Base-by-base conservation (phyloP, 331 rosid species). In the Telfairia occidentalis region DNA sequence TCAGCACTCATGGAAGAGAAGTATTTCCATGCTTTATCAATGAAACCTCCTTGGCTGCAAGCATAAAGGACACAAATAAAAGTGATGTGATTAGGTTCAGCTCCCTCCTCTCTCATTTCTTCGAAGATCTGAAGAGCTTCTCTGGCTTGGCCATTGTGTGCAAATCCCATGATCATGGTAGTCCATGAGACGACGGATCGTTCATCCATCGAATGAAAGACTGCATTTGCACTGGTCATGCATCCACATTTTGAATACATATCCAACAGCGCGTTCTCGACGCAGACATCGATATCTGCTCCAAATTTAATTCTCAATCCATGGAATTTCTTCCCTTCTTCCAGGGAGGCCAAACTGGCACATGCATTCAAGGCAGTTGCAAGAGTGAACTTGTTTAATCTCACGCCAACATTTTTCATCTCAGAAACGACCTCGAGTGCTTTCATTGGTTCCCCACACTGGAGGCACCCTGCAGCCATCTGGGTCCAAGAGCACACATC, bases 191-290 rank as follows among this genome's bases (percentile, higher is more conserved):
- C 77, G 12, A 90, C 87, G 43, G 97, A 81, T 55, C 61, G 83
- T 59, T 83, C 85, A 45, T 67, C 79, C 90, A 89, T 91, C 0
- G 81, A 82, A 59, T 15, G 55, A 73, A 91, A 91, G 53, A 82
- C 40, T 53, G 29, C 54, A 82, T 82, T 52, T 49, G 87, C 85
- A 54, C 87, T 76, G 57, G 60, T 79, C 94, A 90, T 60, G 65
- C 89, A 88, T 50, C 93, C 93, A 81, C 92, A 84, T 83, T 90
- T 90, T 77, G 88, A 90, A 81, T 90, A 90, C 96, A 90, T 88
- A 82, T 90, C 96, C 30, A 89, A 85, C 69, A 89, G 78, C 34
- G 97, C 92, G 46, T 91, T 91, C 74, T 91, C 92, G 28, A 89
- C 92, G 32, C 97, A 89, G 18, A 83, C 77, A 82, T 89, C 95